Conservation (phyloP, 1,139 yeast genomes). For the Tardiomyces digboiensis region DNA sequence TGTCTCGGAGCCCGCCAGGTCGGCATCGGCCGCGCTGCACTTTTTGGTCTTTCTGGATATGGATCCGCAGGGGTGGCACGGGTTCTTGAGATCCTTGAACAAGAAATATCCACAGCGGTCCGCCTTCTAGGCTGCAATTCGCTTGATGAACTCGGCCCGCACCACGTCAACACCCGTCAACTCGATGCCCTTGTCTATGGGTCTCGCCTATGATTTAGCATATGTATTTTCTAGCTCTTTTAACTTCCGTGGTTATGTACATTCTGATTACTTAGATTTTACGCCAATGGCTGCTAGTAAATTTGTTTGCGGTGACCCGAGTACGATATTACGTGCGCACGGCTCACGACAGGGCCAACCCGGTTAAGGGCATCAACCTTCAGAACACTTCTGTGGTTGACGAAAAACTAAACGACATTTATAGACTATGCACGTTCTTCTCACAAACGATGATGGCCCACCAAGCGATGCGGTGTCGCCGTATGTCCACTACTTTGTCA, state of each 20-base stretch:
- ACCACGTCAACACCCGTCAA: neutral
- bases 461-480: conserved; percentile 76
- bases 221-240: too few species aligned
- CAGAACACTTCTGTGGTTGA: neutral
- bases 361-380: too few species aligned
- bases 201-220: too few species aligned
- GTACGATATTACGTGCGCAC: too few species aligned
- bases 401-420: neutral
- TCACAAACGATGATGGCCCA: conserved; percentile 97
- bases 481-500: conserved; percentile 71
- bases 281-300: too few species aligned
- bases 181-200: neutral
- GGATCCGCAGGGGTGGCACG: conserved; percentile 41
- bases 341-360: too few species aligned
- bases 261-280: too few species aligned
- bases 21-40: conserved; percentile 44
- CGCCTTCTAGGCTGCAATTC: neutral
- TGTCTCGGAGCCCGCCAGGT: conserved; percentile 53
- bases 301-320: too few species aligned
- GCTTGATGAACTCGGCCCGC: neutral
- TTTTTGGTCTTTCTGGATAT: conserved; percentile 40
- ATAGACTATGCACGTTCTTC: conserved; percentile 16
- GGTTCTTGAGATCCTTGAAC: conserved; percentile 35
- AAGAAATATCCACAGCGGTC: conserved; percentile 27
- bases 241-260: too few species aligned